Evolutionary conservation across 1,139 yeast genomes (phyloP).

Genomic region (Kodamaea derodonti): DNA sequence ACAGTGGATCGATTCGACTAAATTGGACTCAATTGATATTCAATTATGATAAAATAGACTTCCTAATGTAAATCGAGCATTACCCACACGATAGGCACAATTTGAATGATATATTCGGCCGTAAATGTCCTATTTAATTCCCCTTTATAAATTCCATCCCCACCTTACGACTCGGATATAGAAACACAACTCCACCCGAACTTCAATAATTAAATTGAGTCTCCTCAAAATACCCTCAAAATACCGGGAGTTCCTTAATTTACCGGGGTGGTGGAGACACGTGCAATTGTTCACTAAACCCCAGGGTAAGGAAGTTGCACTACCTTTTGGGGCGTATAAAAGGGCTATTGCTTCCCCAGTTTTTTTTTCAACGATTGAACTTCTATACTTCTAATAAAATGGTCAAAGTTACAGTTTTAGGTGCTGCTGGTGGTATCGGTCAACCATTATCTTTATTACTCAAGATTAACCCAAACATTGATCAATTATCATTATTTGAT

Average conservation of each 20-base stretch:
- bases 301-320: neutral
- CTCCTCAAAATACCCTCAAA: too few relatives aligned
- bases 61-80: too few relatives aligned
- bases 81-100: too few relatives aligned
- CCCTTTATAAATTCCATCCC: neutral
- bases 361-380: neutral
- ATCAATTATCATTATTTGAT: constrained; percentile 85
- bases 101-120: too few relatives aligned
- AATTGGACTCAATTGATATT: too few relatives aligned
- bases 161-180: neutral
- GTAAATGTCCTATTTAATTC: neutral
- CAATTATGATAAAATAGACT: too few relatives aligned
- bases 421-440: constrained; percentile 99
- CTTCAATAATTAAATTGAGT: neutral
- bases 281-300: neutral
- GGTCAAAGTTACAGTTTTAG: constrained; percentile 81
- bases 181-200: neutral
- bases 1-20: too few relatives aligned
- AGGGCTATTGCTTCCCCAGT: neutral
- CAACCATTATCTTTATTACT: constrained; percentile 91
- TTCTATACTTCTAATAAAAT: constrained; percentile 13
- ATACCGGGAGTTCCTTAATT: too few relatives aligned
- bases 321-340: neutral
- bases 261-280: neutral
- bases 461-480: constrained; percentile 82